Percentiles rank a stretch among this genome's conserved stretches.
These are phyloP conservation scores for Alloteropsis semialata DNA, from an alignment of 176 grass and related monocot species.

Conservation along the genomic window DNA sequence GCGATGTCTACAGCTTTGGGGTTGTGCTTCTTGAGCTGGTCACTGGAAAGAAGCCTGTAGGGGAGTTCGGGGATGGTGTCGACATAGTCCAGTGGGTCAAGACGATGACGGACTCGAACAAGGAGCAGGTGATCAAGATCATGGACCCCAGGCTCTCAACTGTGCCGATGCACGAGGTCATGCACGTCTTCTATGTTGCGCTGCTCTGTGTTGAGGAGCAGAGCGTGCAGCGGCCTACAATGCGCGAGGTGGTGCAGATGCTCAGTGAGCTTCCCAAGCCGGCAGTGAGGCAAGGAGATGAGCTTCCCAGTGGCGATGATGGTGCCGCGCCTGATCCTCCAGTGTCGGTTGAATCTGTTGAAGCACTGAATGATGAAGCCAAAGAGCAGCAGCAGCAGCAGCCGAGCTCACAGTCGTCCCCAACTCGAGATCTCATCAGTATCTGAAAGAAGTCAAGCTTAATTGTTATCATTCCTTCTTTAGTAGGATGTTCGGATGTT, in stretches of 20 bases:
- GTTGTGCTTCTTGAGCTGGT: slow-evolving; percentile 91
- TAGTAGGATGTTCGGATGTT: neutral
- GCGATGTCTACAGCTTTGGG: slow-evolving; percentile 92
- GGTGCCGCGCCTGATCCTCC: neutral
- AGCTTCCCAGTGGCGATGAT: slow-evolving; percentile 22
- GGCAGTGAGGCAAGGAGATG: slow-evolving; percentile 32
- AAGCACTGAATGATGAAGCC: slow-evolving; percentile 31
- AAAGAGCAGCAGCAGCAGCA: slow-evolving; percentile 43
- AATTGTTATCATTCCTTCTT: neutral
- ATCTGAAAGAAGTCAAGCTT: slow-evolving; percentile 49
- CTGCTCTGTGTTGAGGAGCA: slow-evolving; percentile 95
- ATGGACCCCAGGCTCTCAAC: slow-evolving; percentile 75
- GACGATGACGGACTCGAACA: slow-evolving; percentile 55
- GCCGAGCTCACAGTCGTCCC: slow-evolving; percentile 5
- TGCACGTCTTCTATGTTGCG: slow-evolving; percentile 86
- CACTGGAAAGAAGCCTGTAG: slow-evolving; percentile 80
- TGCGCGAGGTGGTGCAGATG: slow-evolving; percentile 96
- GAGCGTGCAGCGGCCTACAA: slow-evolving; percentile 86
- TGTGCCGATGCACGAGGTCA: slow-evolving; percentile 68
- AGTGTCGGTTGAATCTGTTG: neutral
- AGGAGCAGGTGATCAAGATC: slow-evolving; percentile 71
- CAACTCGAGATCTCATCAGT: slow-evolving; percentile 60
- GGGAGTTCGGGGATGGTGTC: slow-evolving; percentile 89
- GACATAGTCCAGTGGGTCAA: slow-evolving; percentile 97
- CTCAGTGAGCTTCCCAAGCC: slow-evolving; percentile 67